Evolutionary conservation across 2,329 filamentous ascomycete genomes (phyloP).

Genomic region (Ceratocystis lukuohia): DNA sequence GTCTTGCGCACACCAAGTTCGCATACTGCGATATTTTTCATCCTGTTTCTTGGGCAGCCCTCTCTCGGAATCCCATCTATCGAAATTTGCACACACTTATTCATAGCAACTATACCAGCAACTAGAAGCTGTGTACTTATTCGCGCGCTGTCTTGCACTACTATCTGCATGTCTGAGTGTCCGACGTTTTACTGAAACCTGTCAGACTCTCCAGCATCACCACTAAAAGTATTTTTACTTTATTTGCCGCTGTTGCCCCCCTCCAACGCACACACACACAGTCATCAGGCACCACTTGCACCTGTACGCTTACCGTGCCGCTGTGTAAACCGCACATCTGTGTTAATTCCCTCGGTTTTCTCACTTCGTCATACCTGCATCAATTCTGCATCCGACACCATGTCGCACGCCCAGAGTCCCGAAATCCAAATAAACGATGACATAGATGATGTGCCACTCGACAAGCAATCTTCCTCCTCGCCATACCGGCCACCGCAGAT

Average conservation of each 20-base stretch:
- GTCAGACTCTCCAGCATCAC: constrained; percentile 1
- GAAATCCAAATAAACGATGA: constrained; percentile 6
- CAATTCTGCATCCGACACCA: constrained; percentile 11
- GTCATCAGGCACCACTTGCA: neutral
- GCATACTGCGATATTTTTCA: neutral
- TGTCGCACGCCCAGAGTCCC: constrained; percentile 12
- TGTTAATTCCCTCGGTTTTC: constrained; percentile 6
- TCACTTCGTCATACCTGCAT: constrained; percentile 12
- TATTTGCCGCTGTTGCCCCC: neutral
- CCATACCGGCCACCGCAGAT: constrained; percentile 13
- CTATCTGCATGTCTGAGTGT: neutral
- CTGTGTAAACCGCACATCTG: neutral
- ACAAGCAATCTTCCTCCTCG: constrained; percentile 10
- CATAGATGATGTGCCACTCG: constrained; percentile 4
- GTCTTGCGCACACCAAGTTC: neutral
- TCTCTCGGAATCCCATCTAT: no score
- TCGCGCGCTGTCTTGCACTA: neutral
- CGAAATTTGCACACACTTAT: neutral
- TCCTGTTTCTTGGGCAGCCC: no score
- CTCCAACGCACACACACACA: neutral
- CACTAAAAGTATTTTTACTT: constrained; percentile 2
- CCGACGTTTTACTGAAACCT: neutral
- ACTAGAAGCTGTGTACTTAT: neutral
- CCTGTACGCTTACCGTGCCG: neutral
- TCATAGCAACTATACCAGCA: neutral